Evolutionary conservation across 2,329 filamentous ascomycete genomes (phyloP).

Genomic region (Apiospora pterosperma): DNA sequence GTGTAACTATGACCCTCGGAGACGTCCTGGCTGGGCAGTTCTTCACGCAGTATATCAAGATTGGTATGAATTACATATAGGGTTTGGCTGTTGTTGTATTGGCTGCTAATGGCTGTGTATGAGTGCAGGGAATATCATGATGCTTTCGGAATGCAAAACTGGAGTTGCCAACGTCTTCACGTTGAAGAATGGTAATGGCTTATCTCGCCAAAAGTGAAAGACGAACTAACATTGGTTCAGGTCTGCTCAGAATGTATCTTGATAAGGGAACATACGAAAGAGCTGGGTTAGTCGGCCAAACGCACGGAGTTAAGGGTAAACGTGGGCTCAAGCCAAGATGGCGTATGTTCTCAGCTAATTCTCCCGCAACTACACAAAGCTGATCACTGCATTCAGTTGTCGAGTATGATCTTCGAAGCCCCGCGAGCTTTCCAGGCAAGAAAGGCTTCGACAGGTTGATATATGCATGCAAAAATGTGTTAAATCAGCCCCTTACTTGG

Average conservation of each 20-base stretch:
- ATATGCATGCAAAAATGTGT: slow-evolving; percentile 75
- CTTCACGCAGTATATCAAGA: slow-evolving; percentile 81
- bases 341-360: slow-evolving; percentile 45
- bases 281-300: slow-evolving; percentile 73
- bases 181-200: slow-evolving; percentile 59
- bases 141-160: slow-evolving; percentile 76
- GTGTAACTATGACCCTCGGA: slow-evolving; percentile 68
- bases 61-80: slow-evolving; percentile 45
- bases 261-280: slow-evolving; percentile 80
- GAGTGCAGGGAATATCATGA: slow-evolving; percentile 67
- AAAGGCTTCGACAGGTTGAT: slow-evolving; percentile 76
- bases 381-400: slow-evolving; percentile 54
- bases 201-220: not conserved
- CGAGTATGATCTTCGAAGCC: slow-evolving; percentile 68
- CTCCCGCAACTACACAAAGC: slow-evolving; percentile 8
- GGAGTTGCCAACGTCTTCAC: slow-evolving; percentile 71
- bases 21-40: slow-evolving; percentile 73
- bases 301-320: slow-evolving; percentile 56
- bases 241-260: slow-evolving; percentile 70
- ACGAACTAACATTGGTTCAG: slow-evolving; percentile 34
- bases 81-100: not conserved
- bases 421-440: slow-evolving; percentile 79
- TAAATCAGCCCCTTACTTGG: slow-evolving; percentile 69
- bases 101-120: not conserved
- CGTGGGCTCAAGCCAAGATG: slow-evolving; percentile 67